These are phyloP conservation scores for Yarrowia hollandica DNA, from an alignment of 805 yeast genomes.

Conservation along the genomic window DNA sequence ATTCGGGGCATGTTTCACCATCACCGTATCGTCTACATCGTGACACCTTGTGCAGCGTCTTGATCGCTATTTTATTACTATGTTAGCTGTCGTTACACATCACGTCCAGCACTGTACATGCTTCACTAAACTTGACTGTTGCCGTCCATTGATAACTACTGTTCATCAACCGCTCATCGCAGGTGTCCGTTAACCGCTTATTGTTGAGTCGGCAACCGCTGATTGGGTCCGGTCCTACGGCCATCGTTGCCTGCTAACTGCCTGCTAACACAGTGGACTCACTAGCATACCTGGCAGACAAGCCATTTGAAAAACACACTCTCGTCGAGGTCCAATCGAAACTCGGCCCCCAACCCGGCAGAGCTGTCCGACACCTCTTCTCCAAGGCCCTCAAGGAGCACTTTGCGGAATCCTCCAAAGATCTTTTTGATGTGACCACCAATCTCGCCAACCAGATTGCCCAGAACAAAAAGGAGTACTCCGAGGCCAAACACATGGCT, in stretches of 20 bases:
- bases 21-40: too few relatives aligned
- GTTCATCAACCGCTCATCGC: background rate
- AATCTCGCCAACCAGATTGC: slow-evolving; percentile 15
- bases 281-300: background rate
- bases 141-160: too few relatives aligned
- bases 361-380: slow-evolving; percentile 13
- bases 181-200: background rate
- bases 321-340: background rate
- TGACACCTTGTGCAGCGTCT: too few relatives aligned
- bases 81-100: too few relatives aligned
- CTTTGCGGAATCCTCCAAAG: slow-evolving; percentile 17
- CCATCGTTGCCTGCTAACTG: too few relatives aligned
- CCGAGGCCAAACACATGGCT: slow-evolving; percentile 37
- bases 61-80: too few relatives aligned
- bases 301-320: slow-evolving; percentile 11
- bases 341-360: slow-evolving; percentile 4
- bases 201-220: too few relatives aligned
- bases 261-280: slow-evolving; percentile 19
- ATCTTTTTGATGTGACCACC: slow-evolving; percentile 17
- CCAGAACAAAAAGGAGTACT: slow-evolving; percentile 34
- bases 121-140: too few relatives aligned
- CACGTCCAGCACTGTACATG: too few relatives aligned
- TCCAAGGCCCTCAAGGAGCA: slow-evolving; percentile 24
- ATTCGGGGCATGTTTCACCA: too few relatives aligned
- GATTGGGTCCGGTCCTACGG: too few relatives aligned